Evolutionary conservation across 257 asterid species (phyloP), one percentile per base, ranked within the genome.

Genomic region (Prunella vulgaris): DNA sequence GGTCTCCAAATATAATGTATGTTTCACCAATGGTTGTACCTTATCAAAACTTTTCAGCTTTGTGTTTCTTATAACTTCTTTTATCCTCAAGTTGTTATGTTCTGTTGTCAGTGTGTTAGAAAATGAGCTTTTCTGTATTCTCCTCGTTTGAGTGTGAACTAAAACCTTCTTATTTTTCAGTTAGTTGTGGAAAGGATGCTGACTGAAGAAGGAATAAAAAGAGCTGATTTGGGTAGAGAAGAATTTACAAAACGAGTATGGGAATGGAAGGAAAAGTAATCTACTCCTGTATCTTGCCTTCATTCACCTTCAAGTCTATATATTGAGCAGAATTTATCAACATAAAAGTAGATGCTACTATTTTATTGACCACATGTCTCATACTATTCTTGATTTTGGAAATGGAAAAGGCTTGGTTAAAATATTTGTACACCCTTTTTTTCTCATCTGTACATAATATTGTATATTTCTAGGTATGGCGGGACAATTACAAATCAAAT

Each of bases 181-280:
- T 74, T 94, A 82, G 99, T 94, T 83, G 99, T 94, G 82, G 99
- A 94, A 79, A 87, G 87, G 82, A 94, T 94, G 99, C 92, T 94
- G 73, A 96, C 84, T 20, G 84, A 85, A 58, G 96, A 89, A 87
- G 99, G 99, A 82, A 79, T 87, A 73, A 89, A 89, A 79, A 82
- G 95, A 84, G 81, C 80, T 73, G 99, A 94, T 65, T 74, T 94
- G 88, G 89, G 95, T 54, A 82, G 99, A 83, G 99, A 91, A 49
- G 97, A 91, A 81, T 94, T 94, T 70, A 77, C 90, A 20, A 89
- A 86, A 72, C 86, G 90, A 84, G 96, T 94, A 59, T 94, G 99
- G 99, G 91, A 87, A 73, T 94, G 99, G 99, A 94, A 94, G 88
- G 89, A 88, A 82, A 94, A 91, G 99, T 94, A 90, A 80, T 63